Base-by-base conservation (phyloP, 2,329 filamentous ascomycete species). In the Scopulariopsis brevicaulis region DNA sequence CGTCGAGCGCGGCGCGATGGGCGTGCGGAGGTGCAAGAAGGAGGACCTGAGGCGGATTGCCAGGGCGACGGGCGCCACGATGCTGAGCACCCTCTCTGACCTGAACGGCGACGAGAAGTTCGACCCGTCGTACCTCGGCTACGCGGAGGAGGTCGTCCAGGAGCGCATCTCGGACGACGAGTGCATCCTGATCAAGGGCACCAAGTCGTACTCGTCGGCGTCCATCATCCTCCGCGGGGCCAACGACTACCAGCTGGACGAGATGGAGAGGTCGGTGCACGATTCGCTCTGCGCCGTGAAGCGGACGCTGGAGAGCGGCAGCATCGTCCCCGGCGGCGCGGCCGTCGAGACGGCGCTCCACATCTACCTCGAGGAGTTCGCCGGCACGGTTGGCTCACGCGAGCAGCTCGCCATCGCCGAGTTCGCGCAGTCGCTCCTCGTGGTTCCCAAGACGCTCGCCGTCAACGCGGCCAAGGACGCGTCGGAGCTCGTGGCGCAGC, bases 101-200 rank as follows among this genome's bases (percentile, higher is more conserved):
- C 78, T 99, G 63, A 97, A 99, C 69, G 94, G 94, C 60, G 94
- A 99, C 70, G 94, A 99, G 77, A 90, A 88, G 70, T 99, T 97
- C 67, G 94, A 99, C 65, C 77, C 90, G 24, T 91, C 91, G 48
- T 89, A 90, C 69, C 80, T 99, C 43, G 94, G 94, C 60, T 80
- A 90, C 63, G 94, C 94, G 15, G 94, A 99, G 66, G 94, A 97
- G 74, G 93, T 99, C 62, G 83, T 88, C n/a, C 94, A 99, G 74
- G 94, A 97, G 79, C 88, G 93, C 68, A 97, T 99, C 70, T 97
- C 94, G 2, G 94, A 99, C 67, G 94, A 99, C 65, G 94, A 99
- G 78, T 97, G 93, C 73, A 99, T 99, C 64, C 77, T 99, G 62
- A 82, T 99, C 70, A 96, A 94, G 79, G 93, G 93, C 58, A 96